Base-by-base conservation (phyloP, 495 filamentous ascomycete species). In the Hamigera avellanea region DNA sequence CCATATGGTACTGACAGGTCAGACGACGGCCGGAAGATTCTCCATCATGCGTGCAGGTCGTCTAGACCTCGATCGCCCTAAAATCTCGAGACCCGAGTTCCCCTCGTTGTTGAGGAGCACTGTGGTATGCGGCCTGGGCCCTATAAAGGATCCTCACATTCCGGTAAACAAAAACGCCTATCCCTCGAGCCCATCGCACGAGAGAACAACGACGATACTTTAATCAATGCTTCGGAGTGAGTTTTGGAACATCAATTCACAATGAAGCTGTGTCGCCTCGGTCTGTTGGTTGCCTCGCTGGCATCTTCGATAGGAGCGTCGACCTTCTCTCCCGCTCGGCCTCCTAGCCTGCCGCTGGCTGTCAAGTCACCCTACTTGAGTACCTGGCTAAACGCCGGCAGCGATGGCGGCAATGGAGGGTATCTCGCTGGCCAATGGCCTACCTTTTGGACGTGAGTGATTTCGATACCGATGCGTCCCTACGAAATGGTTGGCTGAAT, bases 361-460 rank as follows among this genome's bases (percentile, higher is more conserved):
- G 73, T 76, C 26, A 70, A 64, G 40, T 74, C 69, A 1, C 73
- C 73, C 2, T 78, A 76, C 33, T 38, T 76, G 15, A 75, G 60
- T 43, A 69, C 69, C 6, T 78, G 73, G 74, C 50, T 66, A 14
- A 41, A 61, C 37, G 71, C 62, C 10, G 72, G 72, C 2, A 65
- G 47, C 25, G 59, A 70, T 52, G 64, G 63, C 28, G 70, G 70
- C 25, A 69, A 74, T 60, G 72, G 72, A 27, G 74, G 72, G 3
- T 71, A 76, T 44, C 52, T 78, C 15, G 64, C 74, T 8, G 72
- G 72, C 8, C 45, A 73, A 50, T 76, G 73, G 73, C 67, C 73
- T 13, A 54, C 44, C 0, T 75, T 73, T 33, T 75, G 69, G 69
- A 47, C 50, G 72, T 76, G 54, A 57, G 65, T 63, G 17, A 21